Conservation (phyloP, 129 eudicot genomes). For the Tagetes erecta region DNA sequence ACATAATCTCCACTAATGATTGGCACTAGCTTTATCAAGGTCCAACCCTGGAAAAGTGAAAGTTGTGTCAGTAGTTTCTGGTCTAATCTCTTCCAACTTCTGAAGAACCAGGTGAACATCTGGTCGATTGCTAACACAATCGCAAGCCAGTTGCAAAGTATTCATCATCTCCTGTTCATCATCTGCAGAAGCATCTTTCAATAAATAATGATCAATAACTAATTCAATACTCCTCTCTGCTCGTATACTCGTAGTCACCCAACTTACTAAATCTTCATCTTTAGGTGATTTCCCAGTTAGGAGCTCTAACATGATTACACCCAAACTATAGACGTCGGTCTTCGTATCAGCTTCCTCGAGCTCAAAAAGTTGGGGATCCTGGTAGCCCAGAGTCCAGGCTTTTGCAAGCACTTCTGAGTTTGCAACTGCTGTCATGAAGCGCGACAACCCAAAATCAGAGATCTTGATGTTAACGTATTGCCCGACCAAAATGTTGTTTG, state of each 20-base stretch:
- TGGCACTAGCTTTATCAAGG: background rate
- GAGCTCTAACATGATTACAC: slow-evolving; percentile 58
- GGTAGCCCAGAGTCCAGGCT: background rate
- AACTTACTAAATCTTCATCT: slow-evolving; percentile 45
- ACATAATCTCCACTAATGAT: background rate
- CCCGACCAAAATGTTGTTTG: slow-evolving; percentile 53
- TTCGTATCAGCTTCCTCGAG: slow-evolving; percentile 56
- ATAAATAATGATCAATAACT: slow-evolving; percentile 45
- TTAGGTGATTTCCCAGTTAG: slow-evolving; percentile 53
- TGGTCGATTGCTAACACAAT: slow-evolving; percentile 61
- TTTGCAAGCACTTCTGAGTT: background rate
- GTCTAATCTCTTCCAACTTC: background rate
- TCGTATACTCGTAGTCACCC: slow-evolving; percentile 52
- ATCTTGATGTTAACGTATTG: slow-evolving; percentile 45
- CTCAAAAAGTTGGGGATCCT: slow-evolving; percentile 58
- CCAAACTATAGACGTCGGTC: slow-evolving; percentile 66
- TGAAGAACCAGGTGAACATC: slow-evolving; percentile 44
- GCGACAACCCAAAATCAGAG: slow-evolving; percentile 48
- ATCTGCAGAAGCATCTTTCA: slow-evolving; percentile 54
- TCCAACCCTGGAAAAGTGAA: background rate
- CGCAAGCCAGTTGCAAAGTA: slow-evolving; percentile 26
- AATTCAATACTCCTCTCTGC: background rate
- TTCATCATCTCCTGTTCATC: slow-evolving; percentile 40
- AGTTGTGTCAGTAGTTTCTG: background rate
- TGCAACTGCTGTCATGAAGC: slow-evolving; percentile 47